These are phyloP conservation scores for Alternaria gansuensis DNA, from an alignment of 2,329 filamentous ascomycete genomes.

Conservation along the genomic window DNA sequence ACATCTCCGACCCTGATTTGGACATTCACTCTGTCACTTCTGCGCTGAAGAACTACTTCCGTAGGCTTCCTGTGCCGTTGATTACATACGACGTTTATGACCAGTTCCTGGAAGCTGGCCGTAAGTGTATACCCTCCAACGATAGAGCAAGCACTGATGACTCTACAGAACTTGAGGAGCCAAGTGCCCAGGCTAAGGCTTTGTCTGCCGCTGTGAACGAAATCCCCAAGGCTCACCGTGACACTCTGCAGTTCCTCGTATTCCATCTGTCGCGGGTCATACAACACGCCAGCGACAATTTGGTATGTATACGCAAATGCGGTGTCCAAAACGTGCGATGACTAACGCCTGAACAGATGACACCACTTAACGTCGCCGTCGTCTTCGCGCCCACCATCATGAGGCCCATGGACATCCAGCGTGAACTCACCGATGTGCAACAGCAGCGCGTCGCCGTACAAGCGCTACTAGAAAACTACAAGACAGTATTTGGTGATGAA, in stretches of 20 bases:
- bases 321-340: neutral
- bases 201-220: slow-evolving; percentile 77
- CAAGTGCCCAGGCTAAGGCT: slow-evolving; percentile 60
- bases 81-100: slow-evolving; percentile 95
- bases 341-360: slow-evolving; percentile 71
- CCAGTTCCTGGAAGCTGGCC: slow-evolving; percentile 79
- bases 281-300: slow-evolving; percentile 80
- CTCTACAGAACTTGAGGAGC: slow-evolving; percentile 67
- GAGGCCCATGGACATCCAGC: slow-evolving; percentile 86
- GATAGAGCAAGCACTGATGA: slow-evolving; percentile 11
- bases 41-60: slow-evolving; percentile 96
- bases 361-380: slow-evolving; percentile 91
- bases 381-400: slow-evolving; percentile 98
- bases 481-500: slow-evolving; percentile 73
- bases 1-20: slow-evolving; percentile 91
- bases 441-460: slow-evolving; percentile 91
- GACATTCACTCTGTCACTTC: slow-evolving; percentile 98
- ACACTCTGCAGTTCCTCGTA: slow-evolving; percentile 91
- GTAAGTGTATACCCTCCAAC: slow-evolving; percentile 59
- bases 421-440: slow-evolving; percentile 96
- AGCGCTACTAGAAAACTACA: slow-evolving; percentile 90
- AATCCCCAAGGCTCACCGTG: slow-evolving; percentile 83
- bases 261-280: slow-evolving; percentile 92
- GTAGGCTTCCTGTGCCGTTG: slow-evolving; percentile 86
- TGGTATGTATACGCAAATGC: slow-evolving; percentile 65